phyloP scores from a whole-genome alignment of 306 rosid genomes.

The Mimosa bimucronata region DNA sequence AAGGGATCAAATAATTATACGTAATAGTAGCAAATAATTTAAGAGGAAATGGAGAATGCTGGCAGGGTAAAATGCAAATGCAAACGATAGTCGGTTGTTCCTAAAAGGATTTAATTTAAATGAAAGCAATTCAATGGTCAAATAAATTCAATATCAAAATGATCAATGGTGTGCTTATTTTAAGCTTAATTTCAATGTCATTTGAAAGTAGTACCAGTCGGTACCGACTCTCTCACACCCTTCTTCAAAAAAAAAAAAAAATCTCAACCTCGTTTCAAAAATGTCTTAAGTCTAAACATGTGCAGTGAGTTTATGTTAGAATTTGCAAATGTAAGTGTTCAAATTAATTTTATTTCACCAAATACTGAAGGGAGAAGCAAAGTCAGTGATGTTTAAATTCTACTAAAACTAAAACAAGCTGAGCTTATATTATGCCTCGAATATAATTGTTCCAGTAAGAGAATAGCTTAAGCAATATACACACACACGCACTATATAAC shows the following conservation, averaged over 20 bases:
- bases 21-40: too few relatives aligned
- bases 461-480: too few relatives aligned
- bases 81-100: neutral
- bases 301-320: neutral
- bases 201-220: neutral
- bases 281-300: neutral
- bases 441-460: too few relatives aligned
- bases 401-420: too few relatives aligned
- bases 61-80: neutral
- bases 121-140: neutral
- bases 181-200: constrained; percentile 1
- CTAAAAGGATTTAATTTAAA: neutral
- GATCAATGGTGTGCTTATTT: neutral
- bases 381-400: neutral
- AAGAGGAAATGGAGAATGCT: neutral
- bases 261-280: neutral
- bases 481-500: neutral
- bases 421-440: too few relatives aligned
- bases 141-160: neutral
- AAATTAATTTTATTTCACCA: neutral
- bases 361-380: neutral
- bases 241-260: neutral
- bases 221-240: constrained; percentile 1
- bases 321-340: neutral
- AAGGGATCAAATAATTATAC: neutral